phyloP scores from a whole-genome alignment of 345 rosid genomes.

The Hypericum androsaemum region DNA sequence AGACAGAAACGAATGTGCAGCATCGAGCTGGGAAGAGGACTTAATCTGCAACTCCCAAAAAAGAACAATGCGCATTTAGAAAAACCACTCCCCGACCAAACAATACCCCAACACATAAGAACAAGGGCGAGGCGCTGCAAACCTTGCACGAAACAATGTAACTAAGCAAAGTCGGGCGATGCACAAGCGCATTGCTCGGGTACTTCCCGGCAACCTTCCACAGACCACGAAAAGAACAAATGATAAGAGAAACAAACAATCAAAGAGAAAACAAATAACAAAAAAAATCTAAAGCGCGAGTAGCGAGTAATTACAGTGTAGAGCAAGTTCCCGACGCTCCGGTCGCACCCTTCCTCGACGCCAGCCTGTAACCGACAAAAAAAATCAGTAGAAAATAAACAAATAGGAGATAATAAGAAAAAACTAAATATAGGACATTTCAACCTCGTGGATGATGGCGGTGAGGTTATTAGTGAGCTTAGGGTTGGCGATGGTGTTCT shows the following conservation, averaged over 20 bases:
- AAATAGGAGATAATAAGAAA: too few species aligned
- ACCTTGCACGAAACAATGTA: slow-evolving; percentile 69
- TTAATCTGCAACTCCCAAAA: slow-evolving; percentile 44
- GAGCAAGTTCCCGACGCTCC: slow-evolving; percentile 67
- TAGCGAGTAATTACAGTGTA: slow-evolving; percentile 43
- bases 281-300: too few species aligned
- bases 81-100: not conserved
- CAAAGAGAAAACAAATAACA: too few species aligned
- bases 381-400: too few species aligned
- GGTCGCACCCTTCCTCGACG: slow-evolving; percentile 69
- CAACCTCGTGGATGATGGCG: slow-evolving; percentile 76
- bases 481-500: slow-evolving; percentile 65
- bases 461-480: slow-evolving; percentile 81
- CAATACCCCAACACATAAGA: not conserved
- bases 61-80: not conserved
- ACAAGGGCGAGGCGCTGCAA: not conserved
- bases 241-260: not conserved
- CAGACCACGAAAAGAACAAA: not conserved
- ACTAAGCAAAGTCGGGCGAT: slow-evolving; percentile 61
- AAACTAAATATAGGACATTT: too few species aligned
- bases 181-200: slow-evolving; percentile 66
- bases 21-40: slow-evolving; percentile 79
- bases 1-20: slow-evolving; percentile 59
- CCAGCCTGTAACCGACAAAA: slow-evolving; percentile 43
- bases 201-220: slow-evolving; percentile 73